A percentile compares a stretch with the other conserved stretches of the same genome.
These are phyloP conservation scores for Cochlearia excelsa DNA, from an alignment of 345 rosid genomes.

Conservation along the genomic window DNA sequence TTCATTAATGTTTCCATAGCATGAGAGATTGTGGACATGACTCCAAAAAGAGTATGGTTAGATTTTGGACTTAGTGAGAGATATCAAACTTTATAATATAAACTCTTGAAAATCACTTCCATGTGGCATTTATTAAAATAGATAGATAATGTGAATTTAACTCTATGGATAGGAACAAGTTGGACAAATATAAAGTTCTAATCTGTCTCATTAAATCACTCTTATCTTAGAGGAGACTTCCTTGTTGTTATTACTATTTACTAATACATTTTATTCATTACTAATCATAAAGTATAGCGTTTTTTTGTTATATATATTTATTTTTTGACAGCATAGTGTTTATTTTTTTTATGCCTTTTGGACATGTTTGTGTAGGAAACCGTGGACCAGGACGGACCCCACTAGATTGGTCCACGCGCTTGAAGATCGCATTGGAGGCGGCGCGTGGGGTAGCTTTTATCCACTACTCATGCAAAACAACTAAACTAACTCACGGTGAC, in stretches of 20 bases:
- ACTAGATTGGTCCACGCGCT: constrained; percentile 81
- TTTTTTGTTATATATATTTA: too few relatives aligned
- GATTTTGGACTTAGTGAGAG: constrained; percentile 12
- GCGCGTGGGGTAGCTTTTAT: constrained; percentile 77
- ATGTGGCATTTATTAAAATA: constrained; percentile 17
- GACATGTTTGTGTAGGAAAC: constrained; percentile 48
- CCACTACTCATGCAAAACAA: constrained; percentile 66
- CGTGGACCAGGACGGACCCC: constrained; percentile 91
- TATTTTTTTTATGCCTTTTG: not conserved
- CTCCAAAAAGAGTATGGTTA: not conserved
- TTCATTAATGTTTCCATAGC: constrained; percentile 16
- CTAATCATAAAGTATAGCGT: too few relatives aligned
- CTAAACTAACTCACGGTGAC: constrained; percentile 79
- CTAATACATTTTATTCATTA: too few relatives aligned
- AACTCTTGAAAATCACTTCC: constrained; percentile 2
- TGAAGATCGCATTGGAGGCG: constrained; percentile 74
- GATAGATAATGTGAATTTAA: not conserved
- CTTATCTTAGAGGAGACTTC: not conserved
- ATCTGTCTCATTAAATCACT: constrained; percentile 31
- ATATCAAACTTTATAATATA: too few relatives aligned
- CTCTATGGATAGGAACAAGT: not conserved
- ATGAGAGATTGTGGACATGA: constrained; percentile 5
- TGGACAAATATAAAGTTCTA: constrained; percentile 29
- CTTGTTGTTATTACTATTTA: too few relatives aligned
- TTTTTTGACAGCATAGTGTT: too few relatives aligned